Evolutionary conservation across 2,329 filamentous ascomycete species (phyloP).

Genomic region (Gyromitra esculenta): DNA sequence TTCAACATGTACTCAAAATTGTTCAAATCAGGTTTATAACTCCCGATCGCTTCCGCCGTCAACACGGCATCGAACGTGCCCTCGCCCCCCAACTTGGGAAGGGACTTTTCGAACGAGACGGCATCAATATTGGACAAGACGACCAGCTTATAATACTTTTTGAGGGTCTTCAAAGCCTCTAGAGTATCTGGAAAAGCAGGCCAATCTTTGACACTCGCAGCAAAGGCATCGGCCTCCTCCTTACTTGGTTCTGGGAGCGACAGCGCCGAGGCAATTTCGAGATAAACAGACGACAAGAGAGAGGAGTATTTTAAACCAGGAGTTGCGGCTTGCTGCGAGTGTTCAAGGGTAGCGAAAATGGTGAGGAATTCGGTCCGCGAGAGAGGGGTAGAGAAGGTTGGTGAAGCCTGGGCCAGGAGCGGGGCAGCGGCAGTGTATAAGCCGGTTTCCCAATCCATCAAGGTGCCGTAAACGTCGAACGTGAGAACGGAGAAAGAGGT

Average conservation of each 20-base stretch:
- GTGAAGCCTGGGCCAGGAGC: conserved; percentile 63
- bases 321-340: conserved; percentile 65
- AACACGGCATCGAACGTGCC: conserved; percentile 72
- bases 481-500: conserved; percentile 67
- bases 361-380: conserved; percentile 62
- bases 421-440: conserved; percentile 67
- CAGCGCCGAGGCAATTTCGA: conserved; percentile 64
- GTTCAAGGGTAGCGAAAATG: conserved; percentile 64
- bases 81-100: conserved; percentile 63
- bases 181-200: conserved; percentile 69
- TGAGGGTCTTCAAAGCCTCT: conserved; percentile 65
- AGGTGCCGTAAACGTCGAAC: conserved; percentile 83
- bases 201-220: conserved; percentile 66
- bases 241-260: conserved; percentile 57
- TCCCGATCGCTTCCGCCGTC: conserved; percentile 76
- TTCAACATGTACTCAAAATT: conserved; percentile 75
- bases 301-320: conserved; percentile 70
- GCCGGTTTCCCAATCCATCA: conserved; percentile 80
- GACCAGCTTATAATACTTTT: conserved; percentile 68
- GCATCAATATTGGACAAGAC: conserved; percentile 71
- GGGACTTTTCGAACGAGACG: conserved; percentile 62
- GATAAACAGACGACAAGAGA: conserved; percentile 66
- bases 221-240: conserved; percentile 65
- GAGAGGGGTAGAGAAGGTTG: conserved; percentile 61
- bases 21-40: conserved; percentile 72